A percentile compares a stretch with the other conserved stretches of the same genome.
phyloP scores from a whole-genome alignment of 768 basidiomycete genomes.

The Amanita fuliginea region DNA sequence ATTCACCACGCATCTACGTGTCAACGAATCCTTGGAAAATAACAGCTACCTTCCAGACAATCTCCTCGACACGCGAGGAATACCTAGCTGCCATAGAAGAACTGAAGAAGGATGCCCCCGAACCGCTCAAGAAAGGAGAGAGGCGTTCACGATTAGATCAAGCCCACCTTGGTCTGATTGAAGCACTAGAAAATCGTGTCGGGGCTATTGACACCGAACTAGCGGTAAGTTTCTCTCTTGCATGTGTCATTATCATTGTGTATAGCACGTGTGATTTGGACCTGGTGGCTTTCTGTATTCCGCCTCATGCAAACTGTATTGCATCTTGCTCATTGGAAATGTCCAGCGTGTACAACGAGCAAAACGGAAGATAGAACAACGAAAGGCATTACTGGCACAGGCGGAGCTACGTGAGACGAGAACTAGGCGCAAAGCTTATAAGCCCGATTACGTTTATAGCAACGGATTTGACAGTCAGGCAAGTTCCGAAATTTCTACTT shows the following conservation, averaged over 20 bases:
- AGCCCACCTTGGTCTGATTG: slow-evolving; percentile 51
- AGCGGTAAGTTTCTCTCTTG: slow-evolving; percentile 39
- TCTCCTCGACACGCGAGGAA: slow-evolving; percentile 65
- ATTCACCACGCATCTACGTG: slow-evolving; percentile 74
- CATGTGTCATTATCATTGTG: slow-evolving; percentile 6
- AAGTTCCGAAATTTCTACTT: slow-evolving; percentile 18
- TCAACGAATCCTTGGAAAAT: slow-evolving; percentile 91
- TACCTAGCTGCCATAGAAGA: slow-evolving; percentile 54
- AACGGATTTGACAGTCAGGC: slow-evolving; percentile 57
- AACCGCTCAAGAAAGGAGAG: slow-evolving; percentile 32
- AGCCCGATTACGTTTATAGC: slow-evolving; percentile 75
- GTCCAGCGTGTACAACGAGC: slow-evolving; percentile 60
- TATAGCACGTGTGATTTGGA: slow-evolving; percentile 5
- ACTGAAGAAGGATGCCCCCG: slow-evolving; percentile 41
- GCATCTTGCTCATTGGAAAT: slow-evolving; percentile 1
- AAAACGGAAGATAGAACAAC: slow-evolving; percentile 61
- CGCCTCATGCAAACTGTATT: slow-evolving; percentile 1
- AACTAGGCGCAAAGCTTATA: slow-evolving; percentile 60
- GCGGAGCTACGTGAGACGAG: slow-evolving; percentile 73
- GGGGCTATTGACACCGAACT: slow-evolving; percentile 60
- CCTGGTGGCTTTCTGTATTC: slow-evolving; percentile 2
- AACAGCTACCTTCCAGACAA: slow-evolving; percentile 60
- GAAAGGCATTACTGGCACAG: slow-evolving; percentile 52
- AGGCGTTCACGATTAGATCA: slow-evolving; percentile 45
- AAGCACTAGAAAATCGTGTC: slow-evolving; percentile 50